These are phyloP conservation scores for Mycena belliarum DNA, from an alignment of 768 basidiomycete species.

Conservation along the genomic window DNA sequence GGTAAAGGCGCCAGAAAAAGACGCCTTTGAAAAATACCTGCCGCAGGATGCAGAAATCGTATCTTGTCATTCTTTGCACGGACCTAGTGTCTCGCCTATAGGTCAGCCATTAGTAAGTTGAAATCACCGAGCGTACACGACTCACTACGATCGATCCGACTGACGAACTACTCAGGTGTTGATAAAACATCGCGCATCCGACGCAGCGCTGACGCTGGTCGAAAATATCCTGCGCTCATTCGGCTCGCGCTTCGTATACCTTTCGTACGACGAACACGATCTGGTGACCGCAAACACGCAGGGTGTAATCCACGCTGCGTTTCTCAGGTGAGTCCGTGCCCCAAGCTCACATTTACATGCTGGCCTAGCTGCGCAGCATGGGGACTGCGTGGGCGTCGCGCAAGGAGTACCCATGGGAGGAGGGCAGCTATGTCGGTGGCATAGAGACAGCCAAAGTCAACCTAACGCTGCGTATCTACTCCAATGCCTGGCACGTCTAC, in stretches of 20 bases:
- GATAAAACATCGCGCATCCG: constrained; percentile 80
- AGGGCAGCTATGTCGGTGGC: constrained; percentile 90
- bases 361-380: constrained; percentile 85
- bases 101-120: constrained; percentile 83
- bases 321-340: constrained; percentile 94
- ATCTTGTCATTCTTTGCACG: constrained; percentile 96
- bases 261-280: constrained; percentile 95
- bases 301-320: constrained; percentile 96
- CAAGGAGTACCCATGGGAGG: constrained; percentile 89
- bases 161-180: constrained; percentile 62
- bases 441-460: constrained; percentile 78
- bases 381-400: constrained; percentile 90
- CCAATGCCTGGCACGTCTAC: constrained; percentile 98
- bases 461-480: constrained; percentile 92
- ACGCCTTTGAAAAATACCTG: constrained; percentile 84
- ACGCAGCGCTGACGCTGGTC: constrained; percentile 69
- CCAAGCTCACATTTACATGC: too few relatives aligned
- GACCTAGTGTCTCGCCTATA: constrained; percentile 84
- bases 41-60: constrained; percentile 86
- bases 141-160: not conserved
- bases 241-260: constrained; percentile 82
- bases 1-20: constrained; percentile 91
- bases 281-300: constrained; percentile 96
- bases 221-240: constrained; percentile 83
- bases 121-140: not conserved